phyloP scores from a whole-genome alignment of 768 basidiomycete species.

The Lactarius hengduanensis region DNA sequence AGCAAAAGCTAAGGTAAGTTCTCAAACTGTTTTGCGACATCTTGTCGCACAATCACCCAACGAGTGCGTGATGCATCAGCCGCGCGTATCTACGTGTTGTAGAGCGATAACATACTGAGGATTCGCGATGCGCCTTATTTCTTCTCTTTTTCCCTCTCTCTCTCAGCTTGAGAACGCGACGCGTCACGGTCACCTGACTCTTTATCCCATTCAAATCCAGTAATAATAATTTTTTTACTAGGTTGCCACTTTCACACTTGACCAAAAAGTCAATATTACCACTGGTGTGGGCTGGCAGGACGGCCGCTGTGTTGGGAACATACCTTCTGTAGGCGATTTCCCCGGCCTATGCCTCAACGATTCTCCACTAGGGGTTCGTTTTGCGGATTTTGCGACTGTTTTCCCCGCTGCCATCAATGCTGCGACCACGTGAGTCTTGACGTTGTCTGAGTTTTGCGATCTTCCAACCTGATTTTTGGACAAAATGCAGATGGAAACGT shows the following conservation, averaged over 20 bases:
- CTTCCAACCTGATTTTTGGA: constrained; percentile 6
- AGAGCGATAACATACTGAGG: background rate
- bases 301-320: constrained; percentile 70
- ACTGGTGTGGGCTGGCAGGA: constrained; percentile 45
- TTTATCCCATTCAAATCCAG: background rate
- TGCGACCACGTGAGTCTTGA: constrained; percentile 60
- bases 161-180: background rate
- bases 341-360: constrained; percentile 74
- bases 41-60: background rate
- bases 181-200: constrained; percentile 1
- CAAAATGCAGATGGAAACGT: constrained; percentile 62
- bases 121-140: background rate
- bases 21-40: background rate
- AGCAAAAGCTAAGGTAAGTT: constrained; percentile 40
- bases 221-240: background rate
- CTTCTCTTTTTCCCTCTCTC: too few species aligned
- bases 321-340: constrained; percentile 49
- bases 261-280: constrained; percentile 29
- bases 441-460: constrained; percentile 29
- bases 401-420: constrained; percentile 83
- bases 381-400: constrained; percentile 65
- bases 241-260: constrained; percentile 24
- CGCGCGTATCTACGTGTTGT: background rate
- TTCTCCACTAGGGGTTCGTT: constrained; percentile 75
- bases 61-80: background rate